phyloP scores from a whole-genome alignment of 179 eudicot species.

The Spergularia azorica region DNA sequence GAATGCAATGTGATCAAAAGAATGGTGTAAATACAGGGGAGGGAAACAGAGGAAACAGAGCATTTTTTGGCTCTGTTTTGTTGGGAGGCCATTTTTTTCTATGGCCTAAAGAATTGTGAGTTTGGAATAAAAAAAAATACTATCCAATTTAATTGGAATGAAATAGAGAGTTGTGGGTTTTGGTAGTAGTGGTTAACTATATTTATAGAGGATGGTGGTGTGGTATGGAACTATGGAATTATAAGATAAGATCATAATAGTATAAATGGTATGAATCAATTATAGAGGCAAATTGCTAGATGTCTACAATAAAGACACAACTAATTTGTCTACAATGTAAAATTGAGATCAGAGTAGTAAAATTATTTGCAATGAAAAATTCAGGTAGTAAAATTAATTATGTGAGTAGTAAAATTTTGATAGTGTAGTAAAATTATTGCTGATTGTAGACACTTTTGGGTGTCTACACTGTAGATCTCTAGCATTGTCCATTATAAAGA shows the following conservation, averaged over 20 bases:
- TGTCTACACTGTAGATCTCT: too few relatives aligned
- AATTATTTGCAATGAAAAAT: too few relatives aligned
- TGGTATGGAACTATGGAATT: too few relatives aligned
- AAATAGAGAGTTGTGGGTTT: background rate
- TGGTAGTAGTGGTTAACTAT: slow-evolving; percentile 3
- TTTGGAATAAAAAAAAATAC: background rate
- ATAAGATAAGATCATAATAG: too few relatives aligned
- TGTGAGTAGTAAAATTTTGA: too few relatives aligned
- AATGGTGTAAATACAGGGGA: slow-evolving; percentile 21
- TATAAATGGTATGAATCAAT: too few relatives aligned
- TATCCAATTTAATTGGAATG: background rate
- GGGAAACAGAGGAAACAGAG: slow-evolving; percentile 29
- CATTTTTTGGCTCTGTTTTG: slow-evolving; percentile 8
- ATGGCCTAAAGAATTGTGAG: background rate
- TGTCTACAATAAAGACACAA: slow-evolving; percentile 52
- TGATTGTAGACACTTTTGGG: too few relatives aligned
- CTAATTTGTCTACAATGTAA: slow-evolving; percentile 49
- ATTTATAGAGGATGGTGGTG: slow-evolving; percentile 12
- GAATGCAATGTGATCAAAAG: slow-evolving; percentile 19
- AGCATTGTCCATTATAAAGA: too few relatives aligned
- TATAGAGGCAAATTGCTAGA: too few relatives aligned
- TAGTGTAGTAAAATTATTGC: too few relatives aligned
- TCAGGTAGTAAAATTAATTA: too few relatives aligned
- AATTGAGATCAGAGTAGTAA: too few relatives aligned
- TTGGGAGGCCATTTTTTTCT: slow-evolving; percentile 30